Percentiles rank a stretch among this genome's conserved stretches.
These are phyloP conservation scores for Amesomyces nigricolor DNA, from an alignment of 2,329 filamentous ascomycete species.

Conservation along the genomic window DNA sequence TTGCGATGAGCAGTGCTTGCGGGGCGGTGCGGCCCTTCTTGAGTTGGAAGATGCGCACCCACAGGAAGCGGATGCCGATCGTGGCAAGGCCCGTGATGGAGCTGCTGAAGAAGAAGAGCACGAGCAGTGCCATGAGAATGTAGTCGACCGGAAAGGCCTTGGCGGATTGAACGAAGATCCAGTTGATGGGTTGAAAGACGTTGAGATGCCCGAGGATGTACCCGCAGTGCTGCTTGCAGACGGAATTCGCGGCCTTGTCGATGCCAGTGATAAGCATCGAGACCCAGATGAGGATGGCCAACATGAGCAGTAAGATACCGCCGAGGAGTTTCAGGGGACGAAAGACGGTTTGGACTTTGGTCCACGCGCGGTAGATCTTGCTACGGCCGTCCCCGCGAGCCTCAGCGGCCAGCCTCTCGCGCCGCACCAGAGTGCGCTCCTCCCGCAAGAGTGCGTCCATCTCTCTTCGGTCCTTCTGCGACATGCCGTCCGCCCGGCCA, in stretches of 20 bases:
- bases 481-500: constrained; percentile 67
- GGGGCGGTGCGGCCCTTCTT: constrained; percentile 83
- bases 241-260: constrained; percentile 92
- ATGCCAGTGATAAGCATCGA: constrained; percentile 95
- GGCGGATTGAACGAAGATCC: constrained; percentile 73
- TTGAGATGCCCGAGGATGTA: constrained; percentile 85
- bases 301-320: constrained; percentile 68
- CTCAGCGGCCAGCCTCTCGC: constrained; percentile 81
- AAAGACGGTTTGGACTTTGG: constrained; percentile 74
- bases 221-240: constrained; percentile 85
- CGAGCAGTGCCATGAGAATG: constrained; percentile 75
- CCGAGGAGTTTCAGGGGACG: constrained; percentile 83
- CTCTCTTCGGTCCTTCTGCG: constrained; percentile 81
- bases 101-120: constrained; percentile 82
- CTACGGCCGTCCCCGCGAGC: constrained; percentile 71
- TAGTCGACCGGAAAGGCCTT: constrained; percentile 90
- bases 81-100: constrained; percentile 81
- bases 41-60: constrained; percentile 89
- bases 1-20: constrained; percentile 85
- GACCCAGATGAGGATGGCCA: constrained; percentile 72
- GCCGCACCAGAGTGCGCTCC: constrained; percentile 84
- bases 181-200: constrained; percentile 94
- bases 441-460: constrained; percentile 82
- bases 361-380: constrained; percentile 68
- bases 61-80: constrained; percentile 91